These are phyloP conservation scores for Hymenoscyphus fructigenus DNA, from an alignment of 2,329 filamentous ascomycete species.

Conservation along the genomic window DNA sequence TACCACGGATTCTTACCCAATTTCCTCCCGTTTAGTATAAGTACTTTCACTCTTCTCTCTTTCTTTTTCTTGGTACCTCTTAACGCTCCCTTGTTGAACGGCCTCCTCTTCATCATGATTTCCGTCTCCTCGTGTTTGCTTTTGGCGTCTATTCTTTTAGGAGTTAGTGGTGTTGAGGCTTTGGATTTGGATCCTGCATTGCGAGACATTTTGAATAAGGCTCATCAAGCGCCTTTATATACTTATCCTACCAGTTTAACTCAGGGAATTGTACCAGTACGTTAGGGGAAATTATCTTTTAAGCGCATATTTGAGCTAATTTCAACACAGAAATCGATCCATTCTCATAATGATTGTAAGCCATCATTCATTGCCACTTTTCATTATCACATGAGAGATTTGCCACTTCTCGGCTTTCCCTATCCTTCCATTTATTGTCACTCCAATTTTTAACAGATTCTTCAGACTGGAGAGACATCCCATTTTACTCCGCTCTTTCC, in stretches of 20 bases:
- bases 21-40: background rate
- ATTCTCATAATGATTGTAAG: slow-evolving; percentile 62
- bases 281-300: slow-evolving; percentile 14
- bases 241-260: slow-evolving; percentile 62
- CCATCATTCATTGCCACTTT: slow-evolving; percentile 28
- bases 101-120: slow-evolving; percentile 14
- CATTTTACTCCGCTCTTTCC: slow-evolving; percentile 32
- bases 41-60: background rate
- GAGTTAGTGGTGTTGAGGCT: slow-evolving; percentile 12
- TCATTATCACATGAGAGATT: background rate
- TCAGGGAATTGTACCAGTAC: slow-evolving; percentile 56
- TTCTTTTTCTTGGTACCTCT: background rate
- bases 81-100: background rate
- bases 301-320: no score
- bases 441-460: background rate
- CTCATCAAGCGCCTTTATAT: slow-evolving; percentile 51
- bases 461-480: slow-evolving; percentile 40
- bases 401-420: no score
- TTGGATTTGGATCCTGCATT: slow-evolving; percentile 46
- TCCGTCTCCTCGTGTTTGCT: slow-evolving; percentile 20
- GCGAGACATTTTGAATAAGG: slow-evolving; percentile 56
- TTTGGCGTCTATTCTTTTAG: slow-evolving; percentile 14
- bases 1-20: background rate
- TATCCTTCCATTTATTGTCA: background rate
- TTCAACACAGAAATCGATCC: slow-evolving; percentile 46